These are phyloP conservation scores for Lentinus brumalis DNA, from an alignment of 768 basidiomycete genomes.

Conservation along the genomic window DNA sequence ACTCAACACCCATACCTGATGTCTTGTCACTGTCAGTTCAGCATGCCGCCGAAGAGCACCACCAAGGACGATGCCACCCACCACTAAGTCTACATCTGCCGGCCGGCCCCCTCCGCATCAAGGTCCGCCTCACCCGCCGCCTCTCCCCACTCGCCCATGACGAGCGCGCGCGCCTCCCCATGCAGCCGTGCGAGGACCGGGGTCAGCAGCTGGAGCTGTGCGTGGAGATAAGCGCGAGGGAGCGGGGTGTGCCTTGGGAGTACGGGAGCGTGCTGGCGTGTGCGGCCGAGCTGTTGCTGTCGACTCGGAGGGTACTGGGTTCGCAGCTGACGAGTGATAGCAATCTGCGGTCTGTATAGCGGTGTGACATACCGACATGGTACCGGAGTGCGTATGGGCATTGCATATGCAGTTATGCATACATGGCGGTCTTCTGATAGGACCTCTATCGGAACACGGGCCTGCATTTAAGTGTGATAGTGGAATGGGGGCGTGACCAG, in stretches of 20 bases:
- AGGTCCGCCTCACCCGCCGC: slow-evolving; percentile 75
- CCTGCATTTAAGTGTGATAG: too few relatives aligned
- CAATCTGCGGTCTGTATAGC: too few relatives aligned
- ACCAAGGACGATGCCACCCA: neutral
- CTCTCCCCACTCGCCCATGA: slow-evolving; percentile 86
- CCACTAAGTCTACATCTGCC: slow-evolving; percentile 52
- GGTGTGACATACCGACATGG: too few relatives aligned
- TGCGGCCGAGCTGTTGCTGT: slow-evolving; percentile 22
- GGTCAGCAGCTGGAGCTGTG: slow-evolving; percentile 75
- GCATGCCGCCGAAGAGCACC: too few relatives aligned
- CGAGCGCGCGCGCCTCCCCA: slow-evolving; percentile 47
- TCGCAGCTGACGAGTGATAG: slow-evolving; percentile 54
- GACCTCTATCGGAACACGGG: too few relatives aligned
- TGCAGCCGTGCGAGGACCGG: slow-evolving; percentile 62
- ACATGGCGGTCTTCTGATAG: too few relatives aligned
- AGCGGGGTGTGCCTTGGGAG: slow-evolving; percentile 53
- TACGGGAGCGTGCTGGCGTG: slow-evolving; percentile 49
- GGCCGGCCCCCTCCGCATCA: slow-evolving; percentile 66
- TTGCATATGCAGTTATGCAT: too few relatives aligned
- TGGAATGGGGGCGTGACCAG: too few relatives aligned
- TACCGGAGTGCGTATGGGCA: too few relatives aligned
- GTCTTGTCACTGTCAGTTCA: too few relatives aligned
- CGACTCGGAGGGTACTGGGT: slow-evolving; percentile 42
- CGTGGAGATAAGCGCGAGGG: slow-evolving; percentile 36
- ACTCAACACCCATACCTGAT: too few relatives aligned